Evolutionary conservation across 768 basidiomycete genomes (phyloP), one percentile per base, ranked within the genome.

Genomic region (Rickenella mellea): DNA sequence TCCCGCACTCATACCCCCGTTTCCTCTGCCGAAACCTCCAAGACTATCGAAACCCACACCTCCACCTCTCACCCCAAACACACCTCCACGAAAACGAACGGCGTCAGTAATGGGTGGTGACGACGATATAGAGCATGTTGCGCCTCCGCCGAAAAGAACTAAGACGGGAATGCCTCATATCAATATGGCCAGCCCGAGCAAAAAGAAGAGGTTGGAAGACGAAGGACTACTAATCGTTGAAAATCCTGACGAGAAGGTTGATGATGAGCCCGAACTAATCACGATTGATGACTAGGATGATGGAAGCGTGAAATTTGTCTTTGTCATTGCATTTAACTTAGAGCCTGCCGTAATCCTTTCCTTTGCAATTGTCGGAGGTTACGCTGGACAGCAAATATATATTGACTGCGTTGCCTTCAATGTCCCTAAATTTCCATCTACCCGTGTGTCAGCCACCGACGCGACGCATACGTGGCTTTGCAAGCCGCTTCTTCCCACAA

Each of bases 191-290:
- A 79, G 76, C 51, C 80, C 80, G 12, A 80, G 72, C 52, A 83
- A 85, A 63, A 75, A 70, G 51, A 60, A 74, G 43, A 60, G 65
- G 48, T 55, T 88, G 43, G 86, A 89, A 36, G 78, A 82, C 52
- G 85, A 89, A 42, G 87, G 86, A 7, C 52, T 89, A 33, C 56
- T 90, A 26, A 48, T 86, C 51, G 58, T 90, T 56, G 83, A 84
- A 25, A 63, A 66, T 9, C 68, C 64, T 26, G 65, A 74, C 43
- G 78, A 79, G 48, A 52, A 57, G 50, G 55, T 79, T 24, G 69
- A 68, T 26, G 78, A 64, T 21, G 54, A 73, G 32, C 39, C 29
- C 19, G 78, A 80, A 47, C 57, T 78, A 9, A 78, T 80, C 40
- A 70, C 62, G 56, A 69, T 79, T 48, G 74, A 80, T 52, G 73